Conservation (phyloP, 2,329 filamentous ascomycete species). For the Talaromyces rugulosus region DNA sequence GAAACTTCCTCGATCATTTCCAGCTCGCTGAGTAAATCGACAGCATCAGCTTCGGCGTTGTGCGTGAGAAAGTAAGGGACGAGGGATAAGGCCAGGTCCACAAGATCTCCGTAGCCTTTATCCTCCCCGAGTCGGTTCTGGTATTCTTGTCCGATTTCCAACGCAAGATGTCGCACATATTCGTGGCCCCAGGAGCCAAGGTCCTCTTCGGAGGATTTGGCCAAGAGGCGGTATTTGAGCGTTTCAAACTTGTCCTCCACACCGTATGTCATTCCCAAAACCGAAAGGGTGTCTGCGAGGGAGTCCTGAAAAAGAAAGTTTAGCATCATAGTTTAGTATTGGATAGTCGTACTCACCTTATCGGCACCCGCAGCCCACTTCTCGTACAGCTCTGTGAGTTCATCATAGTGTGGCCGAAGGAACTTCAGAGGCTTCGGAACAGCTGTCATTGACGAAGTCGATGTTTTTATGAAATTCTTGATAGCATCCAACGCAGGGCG, state of each 20-base stretch:
- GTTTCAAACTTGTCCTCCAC: conserved; percentile 95
- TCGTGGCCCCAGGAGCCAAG: conserved; percentile 98
- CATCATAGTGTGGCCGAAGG: conserved; percentile 91
- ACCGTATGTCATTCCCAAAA: conserved; percentile 97
- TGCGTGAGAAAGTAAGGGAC: conserved; percentile 95
- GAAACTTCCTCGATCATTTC: conserved; percentile 94
- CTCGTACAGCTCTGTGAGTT: conserved; percentile 81
- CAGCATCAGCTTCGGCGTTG: conserved; percentile 96
- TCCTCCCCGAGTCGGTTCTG: conserved; percentile 82
- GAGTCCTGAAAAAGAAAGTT: conserved; percentile 49
- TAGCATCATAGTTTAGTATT: not conserved
- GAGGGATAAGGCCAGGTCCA: conserved; percentile 76
- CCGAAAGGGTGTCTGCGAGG: conserved; percentile 90
- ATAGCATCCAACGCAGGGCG: conserved; percentile 90
- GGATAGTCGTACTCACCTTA: conserved; percentile 55
- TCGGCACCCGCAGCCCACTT: conserved; percentile 79
- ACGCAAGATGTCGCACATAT: conserved; percentile 89
- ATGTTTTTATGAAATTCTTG: conserved; percentile 98
- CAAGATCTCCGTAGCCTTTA: conserved; percentile 75
- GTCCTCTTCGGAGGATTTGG: conserved; percentile 69
- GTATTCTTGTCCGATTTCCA: conserved; percentile 95
- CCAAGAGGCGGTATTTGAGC: conserved; percentile 87
- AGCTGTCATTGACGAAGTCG: conserved; percentile 98
- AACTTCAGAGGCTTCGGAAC: conserved; percentile 99
- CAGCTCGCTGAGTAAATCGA: conserved; percentile 93